Evolutionary conservation across 768 basidiomycete species (phyloP).

Genomic region (Russula foetens): DNA sequence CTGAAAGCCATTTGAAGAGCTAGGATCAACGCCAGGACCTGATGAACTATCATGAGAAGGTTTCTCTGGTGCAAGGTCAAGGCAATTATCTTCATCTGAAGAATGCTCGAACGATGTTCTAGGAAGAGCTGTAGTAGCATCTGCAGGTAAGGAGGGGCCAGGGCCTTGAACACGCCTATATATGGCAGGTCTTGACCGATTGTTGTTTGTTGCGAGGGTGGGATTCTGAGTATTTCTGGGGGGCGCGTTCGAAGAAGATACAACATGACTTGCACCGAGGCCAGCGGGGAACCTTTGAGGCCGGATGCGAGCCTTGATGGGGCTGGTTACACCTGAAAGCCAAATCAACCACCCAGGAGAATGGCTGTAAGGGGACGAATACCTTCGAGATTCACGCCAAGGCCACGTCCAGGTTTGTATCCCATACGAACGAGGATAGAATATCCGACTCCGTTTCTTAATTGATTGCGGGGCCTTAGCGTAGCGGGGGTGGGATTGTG

Average conservation of each 20-base stretch:
- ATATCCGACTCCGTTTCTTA: constrained; percentile 11
- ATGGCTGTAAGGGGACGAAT: not conserved
- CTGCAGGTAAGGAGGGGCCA: not conserved
- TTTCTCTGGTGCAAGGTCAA: not conserved
- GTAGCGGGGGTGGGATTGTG: not conserved
- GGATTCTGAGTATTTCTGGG: not conserved
- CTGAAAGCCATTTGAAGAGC: not conserved
- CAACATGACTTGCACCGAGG: not conserved
- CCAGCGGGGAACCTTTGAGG: not conserved
- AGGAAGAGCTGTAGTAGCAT: not conserved
- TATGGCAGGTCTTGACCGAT: not conserved
- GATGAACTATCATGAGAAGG: not conserved
- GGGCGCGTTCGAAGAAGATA: not conserved
- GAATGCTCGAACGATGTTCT: not conserved
- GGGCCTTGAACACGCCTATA: not conserved
- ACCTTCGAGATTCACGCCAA: constrained; percentile 20
- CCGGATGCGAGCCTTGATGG: constrained; percentile 1
- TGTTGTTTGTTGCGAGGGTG: not conserved
- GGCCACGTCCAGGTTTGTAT: constrained; percentile 16
- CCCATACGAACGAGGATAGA: constrained; percentile 19
- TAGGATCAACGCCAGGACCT: not conserved
- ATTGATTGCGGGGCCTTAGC: not conserved
- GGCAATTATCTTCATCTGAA: not conserved
- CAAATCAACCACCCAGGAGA: constrained; percentile 17
- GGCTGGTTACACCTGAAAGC: constrained; percentile 9